Conservation (phyloP, 331 rosid genomes). For the Rosa hybrid region DNA sequence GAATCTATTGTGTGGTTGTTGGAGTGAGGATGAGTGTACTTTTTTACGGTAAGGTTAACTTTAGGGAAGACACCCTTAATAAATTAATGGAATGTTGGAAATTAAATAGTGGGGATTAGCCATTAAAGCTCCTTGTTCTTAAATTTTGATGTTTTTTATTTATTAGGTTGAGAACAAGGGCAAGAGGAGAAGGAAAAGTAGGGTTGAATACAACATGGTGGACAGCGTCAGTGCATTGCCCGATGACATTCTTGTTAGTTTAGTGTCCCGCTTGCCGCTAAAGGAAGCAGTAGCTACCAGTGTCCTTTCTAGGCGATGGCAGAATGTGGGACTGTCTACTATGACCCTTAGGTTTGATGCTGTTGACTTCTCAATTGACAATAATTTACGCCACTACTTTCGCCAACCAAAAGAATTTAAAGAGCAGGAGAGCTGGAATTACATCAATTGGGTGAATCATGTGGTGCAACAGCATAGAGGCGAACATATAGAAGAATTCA, state of each 20-base stretch:
- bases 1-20: too few relatives aligned
- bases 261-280: not conserved
- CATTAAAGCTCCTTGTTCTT: too few relatives aligned
- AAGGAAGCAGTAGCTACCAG: conserved; percentile 10
- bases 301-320: conserved; percentile 5
- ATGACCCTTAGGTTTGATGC: not conserved
- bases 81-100: too few relatives aligned
- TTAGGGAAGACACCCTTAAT: too few relatives aligned
- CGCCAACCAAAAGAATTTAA: not conserved
- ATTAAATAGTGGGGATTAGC: too few relatives aligned
- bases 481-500: not conserved
- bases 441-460: not conserved
- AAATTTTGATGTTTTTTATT: not conserved
- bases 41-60: too few relatives aligned
- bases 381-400: not conserved
- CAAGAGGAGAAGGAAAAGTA: not conserved
- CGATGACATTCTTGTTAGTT: not conserved
- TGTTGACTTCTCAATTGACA: not conserved
- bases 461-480: not conserved
- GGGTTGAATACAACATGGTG: not conserved
- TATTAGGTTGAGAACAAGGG: not conserved
- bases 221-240: conserved; percentile 6
- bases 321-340: not conserved
- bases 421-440: not conserved
- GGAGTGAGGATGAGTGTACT: too few relatives aligned